Conservation (phyloP, 257 asterid genomes). For the Solanum megistacrolobum region DNA sequence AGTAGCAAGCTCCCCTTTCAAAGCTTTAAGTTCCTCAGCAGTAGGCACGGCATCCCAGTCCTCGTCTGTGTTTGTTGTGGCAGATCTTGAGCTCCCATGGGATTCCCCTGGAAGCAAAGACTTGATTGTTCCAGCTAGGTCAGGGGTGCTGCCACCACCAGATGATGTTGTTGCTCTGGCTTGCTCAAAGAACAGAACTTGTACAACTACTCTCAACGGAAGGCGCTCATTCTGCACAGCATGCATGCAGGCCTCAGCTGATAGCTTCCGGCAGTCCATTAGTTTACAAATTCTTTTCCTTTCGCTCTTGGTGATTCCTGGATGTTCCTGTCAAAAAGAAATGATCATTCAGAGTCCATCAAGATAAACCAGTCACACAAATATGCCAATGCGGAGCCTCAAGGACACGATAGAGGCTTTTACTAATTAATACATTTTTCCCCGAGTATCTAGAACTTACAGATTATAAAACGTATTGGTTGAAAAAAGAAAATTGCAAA, state of each 20-base stretch:
- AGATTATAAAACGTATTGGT: not conserved
- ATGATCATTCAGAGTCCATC: not conserved
- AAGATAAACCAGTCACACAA: not conserved
- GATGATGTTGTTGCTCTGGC: slow-evolving; percentile 36
- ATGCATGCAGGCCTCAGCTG: slow-evolving; percentile 65
- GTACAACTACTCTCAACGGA: slow-evolving; percentile 68
- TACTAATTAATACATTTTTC: not conserved
- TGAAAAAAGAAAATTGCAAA: not conserved
- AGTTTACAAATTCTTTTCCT: slow-evolving; percentile 58
- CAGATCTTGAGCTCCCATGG: slow-evolving; percentile 66
- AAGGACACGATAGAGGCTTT: not conserved
- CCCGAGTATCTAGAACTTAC: not conserved
- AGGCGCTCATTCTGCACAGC: slow-evolving; percentile 82
- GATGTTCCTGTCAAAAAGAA: slow-evolving; percentile 47
- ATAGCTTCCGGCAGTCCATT: slow-evolving; percentile 74
- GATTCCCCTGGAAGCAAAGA: slow-evolving; percentile 43
- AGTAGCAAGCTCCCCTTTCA: slow-evolving; percentile 50
- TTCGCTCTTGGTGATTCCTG: slow-evolving; percentile 57
- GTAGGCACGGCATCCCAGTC: slow-evolving; percentile 70
- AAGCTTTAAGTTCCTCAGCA: slow-evolving; percentile 59
- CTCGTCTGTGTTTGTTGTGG: slow-evolving; percentile 70
- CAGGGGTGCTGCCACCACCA: slow-evolving; percentile 37
- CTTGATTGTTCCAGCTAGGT: slow-evolving; percentile 31
- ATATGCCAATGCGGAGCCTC: not conserved
- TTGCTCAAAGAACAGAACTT: slow-evolving; percentile 79